Evolutionary conservation across 2,329 filamentous ascomycete species (phyloP), one percentile per base, ranked within the genome.

Genomic region (Akanthomyces dipterigenus): DNA sequence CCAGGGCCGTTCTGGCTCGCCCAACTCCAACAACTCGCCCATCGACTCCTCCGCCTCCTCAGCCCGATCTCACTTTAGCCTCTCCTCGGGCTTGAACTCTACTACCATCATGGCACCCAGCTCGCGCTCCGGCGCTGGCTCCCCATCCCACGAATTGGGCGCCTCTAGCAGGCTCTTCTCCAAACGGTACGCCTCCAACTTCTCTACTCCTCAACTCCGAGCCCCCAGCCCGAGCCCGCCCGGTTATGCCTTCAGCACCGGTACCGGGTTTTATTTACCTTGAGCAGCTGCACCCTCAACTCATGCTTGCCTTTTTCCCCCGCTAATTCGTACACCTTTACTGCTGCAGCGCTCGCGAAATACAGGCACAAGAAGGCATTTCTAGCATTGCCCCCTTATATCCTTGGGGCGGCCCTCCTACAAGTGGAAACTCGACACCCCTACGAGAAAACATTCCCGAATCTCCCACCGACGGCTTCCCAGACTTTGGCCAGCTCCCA

Each of bases 381-480:
- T 78, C 80, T 72, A 88, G 81, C 71, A 82, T 84, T 70, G 82
- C 81, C 74, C 82, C 81, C 74, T 76, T 88, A 57, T 86, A 88
- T 71, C 88, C 89, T 48, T 98, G 95, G 95, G 92, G 92, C 81
- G 93, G 95, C 12, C 93, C 95, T 66, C 93, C 95, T 54, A 96
- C 93, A 61, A 97, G 93, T 73, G 95, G 93, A 66, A 93, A 96
- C 75, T 97, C 93, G 22, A 97, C 93, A 46, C 95, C 95, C 67
- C 84, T 99, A 56, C 91, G 95, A 70, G 95, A 98, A 78, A 97
- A 93, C 66, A 98, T 99, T 64, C 93, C 93, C 65, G 95, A 99
- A 77, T 97, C 93, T 40, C 95, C 95, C 36, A 95, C 90, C 66
- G 93, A 97, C 78, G 93, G 90, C 67, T 98, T 98, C 69, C 93